A percentile compares a stretch with the other conserved stretches of the same genome.
Evolutionary conservation across 2,329 filamentous ascomycete genomes (phyloP).

Genomic region (Didymella arachidicola): DNA sequence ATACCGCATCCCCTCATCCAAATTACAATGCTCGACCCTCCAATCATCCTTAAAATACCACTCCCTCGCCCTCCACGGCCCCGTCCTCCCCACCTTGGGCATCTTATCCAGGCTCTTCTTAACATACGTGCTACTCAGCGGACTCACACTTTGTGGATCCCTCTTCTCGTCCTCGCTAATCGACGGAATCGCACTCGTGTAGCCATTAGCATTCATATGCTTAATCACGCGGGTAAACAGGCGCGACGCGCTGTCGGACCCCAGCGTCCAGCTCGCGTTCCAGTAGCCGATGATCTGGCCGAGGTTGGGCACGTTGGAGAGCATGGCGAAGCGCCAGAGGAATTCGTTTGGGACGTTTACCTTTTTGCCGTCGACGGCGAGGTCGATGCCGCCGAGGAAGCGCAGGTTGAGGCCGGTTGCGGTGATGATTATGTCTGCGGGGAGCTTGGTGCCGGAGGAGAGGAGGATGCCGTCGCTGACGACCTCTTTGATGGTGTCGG

Average conservation of each 20-base stretch:
- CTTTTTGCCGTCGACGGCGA: conserved; percentile 61
- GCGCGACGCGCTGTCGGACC: conserved; percentile 62
- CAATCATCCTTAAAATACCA: conserved; percentile 57
- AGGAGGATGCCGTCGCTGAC: conserved; percentile 60
- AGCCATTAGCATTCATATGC: conserved; percentile 57
- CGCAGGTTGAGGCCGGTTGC: conserved; percentile 68
- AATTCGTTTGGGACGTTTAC: conserved; percentile 60
- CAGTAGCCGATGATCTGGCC: conserved; percentile 67
- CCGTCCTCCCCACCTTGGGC: conserved; percentile 58
- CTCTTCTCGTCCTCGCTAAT: conserved; percentile 51
- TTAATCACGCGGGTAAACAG: conserved; percentile 61
- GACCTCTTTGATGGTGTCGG: conserved; percentile 62
- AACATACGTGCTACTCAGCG: conserved; percentile 62
- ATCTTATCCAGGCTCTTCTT: conserved; percentile 51
- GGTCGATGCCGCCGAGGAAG: conserved; percentile 61
- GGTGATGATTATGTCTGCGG: conserved; percentile 69
- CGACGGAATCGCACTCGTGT: conserved; percentile 56
- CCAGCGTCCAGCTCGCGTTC: conserved; percentile 68
- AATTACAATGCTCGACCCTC: conserved; percentile 53
- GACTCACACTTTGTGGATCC: conserved; percentile 53
- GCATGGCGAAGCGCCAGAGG: conserved; percentile 68
- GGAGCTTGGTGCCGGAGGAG: conserved; percentile 56
- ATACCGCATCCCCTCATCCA: conserved; percentile 53
- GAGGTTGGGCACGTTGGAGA: conserved; percentile 69
- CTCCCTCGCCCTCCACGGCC: conserved; percentile 55